Base-by-base conservation (phyloP, 148 eudicot genomes). In the Camellia granthamiana region DNA sequence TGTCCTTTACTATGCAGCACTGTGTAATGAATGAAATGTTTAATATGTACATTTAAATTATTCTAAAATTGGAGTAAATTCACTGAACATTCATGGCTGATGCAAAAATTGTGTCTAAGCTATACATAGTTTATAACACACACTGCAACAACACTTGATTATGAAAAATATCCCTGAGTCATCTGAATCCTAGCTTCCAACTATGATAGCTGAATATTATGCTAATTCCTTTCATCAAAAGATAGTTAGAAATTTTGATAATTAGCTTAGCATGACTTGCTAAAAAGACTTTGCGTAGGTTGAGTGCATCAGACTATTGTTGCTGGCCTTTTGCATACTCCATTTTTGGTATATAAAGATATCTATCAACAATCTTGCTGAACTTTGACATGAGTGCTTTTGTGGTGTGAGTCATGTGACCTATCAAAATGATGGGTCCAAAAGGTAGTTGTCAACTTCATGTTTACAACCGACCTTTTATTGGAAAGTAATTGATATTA, bases 1-100 rank as follows among this genome's bases (percentile, higher is more conserved):
- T 81, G 74, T 59, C 79, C 78, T 68, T 69, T 75, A 62, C 73
- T 55, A 75, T 21, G 14, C 21, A 23, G 65, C 61, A 42, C 44
- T 74, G 51, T 74, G 14, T 56, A 54, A 30, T 59, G 49, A 74
- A 75, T 52, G 70, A 67, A 38, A 56, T 69, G 55, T 77, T 59
- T 44, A 16, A n/a, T 41, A 13, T 41, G 3, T 64, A 2, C 15
- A 16, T 18, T 43, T 51, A 38, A 8, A 19, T 49, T 61, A 14
- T 67, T 61, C 61, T 66, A 78, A 41, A 51, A 78, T 42, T 75
- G 62, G 52, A 62, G 38, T 30, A 30, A 30, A 30, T 30, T 30
- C 38, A 30, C 38, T 30, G 38, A 30, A 30, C 38, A 30, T 30
- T 30, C 38, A 30, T 30, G 47, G 52, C 47, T 30, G 12, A 30